These are phyloP conservation scores for Salix koriyanagi DNA, from an alignment of 345 rosid species.

Conservation along the genomic window DNA sequence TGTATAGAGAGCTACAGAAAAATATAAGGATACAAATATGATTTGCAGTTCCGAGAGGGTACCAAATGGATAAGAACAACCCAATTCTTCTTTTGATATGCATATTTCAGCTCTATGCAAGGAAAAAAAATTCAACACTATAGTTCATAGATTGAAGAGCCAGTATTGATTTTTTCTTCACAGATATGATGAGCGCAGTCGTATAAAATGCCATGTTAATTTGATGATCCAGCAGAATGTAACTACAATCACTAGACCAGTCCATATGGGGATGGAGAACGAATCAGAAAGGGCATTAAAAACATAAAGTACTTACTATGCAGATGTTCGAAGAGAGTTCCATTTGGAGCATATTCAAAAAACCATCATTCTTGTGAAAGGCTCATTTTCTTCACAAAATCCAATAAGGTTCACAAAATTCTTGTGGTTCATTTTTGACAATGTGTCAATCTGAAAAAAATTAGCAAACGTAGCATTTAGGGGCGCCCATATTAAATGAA, in stretches of 20 bases:
- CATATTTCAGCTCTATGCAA: neutral
- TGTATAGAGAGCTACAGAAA: neutral
- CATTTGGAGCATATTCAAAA: slow-evolving; percentile 97
- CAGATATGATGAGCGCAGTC: neutral
- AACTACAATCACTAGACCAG: neutral
- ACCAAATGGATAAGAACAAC: neutral
- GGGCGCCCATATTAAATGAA: neutral
- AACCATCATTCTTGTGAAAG: slow-evolving; percentile 86
- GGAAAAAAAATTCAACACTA: neutral
- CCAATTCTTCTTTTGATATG: neutral
- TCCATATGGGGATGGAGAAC: neutral
- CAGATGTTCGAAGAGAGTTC: slow-evolving; percentile 89
- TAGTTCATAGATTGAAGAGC: neutral
- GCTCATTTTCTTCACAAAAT: slow-evolving; percentile 74
- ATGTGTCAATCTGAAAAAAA: slow-evolving; percentile 64
- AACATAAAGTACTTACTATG: slow-evolving; percentile 53
- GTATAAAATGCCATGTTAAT: neutral
- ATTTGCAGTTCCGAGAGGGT: neutral
- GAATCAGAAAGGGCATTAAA: neutral
- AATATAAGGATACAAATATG: neutral
- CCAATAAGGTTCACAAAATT: slow-evolving; percentile 88
- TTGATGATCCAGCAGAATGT: neutral
- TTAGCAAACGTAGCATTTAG: slow-evolving; percentile 5
- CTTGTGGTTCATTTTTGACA: slow-evolving; percentile 85
- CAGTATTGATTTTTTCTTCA: neutral